Conservation (phyloP, 1,284 basidiomycete genomes). For the Rhodotorula sp. region DNA sequence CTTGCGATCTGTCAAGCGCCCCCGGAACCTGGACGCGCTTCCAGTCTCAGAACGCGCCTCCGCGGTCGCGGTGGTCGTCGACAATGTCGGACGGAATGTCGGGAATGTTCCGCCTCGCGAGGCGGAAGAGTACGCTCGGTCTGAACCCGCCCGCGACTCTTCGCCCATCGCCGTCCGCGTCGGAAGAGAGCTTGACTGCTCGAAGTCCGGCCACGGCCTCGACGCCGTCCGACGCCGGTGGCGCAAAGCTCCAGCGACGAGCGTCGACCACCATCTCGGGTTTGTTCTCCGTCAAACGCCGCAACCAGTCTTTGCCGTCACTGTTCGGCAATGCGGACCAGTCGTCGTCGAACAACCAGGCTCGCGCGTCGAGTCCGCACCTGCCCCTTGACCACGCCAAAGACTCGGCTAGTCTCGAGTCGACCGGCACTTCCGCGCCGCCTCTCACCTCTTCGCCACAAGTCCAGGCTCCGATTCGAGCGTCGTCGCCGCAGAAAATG, state of each 20-base stretch:
- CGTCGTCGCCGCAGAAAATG: neutral
- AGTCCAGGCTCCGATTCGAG: neutral
- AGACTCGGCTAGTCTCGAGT: neutral
- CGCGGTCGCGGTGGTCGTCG: neutral
- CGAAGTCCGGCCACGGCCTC: constrained; percentile 6
- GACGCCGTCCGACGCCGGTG: neutral
- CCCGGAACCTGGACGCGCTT: neutral
- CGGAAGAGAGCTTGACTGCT: constrained; percentile 1
- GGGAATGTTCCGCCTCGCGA: constrained; percentile 24
- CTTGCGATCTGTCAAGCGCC: neutral
- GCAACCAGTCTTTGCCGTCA: constrained; percentile 14
- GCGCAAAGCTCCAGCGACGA: constrained; percentile 20
- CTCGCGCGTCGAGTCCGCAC: constrained; percentile 10
- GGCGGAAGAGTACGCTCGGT: constrained; percentile 30
- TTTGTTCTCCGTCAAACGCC: constrained; percentile 14
- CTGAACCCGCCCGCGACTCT: constrained; percentile 14
- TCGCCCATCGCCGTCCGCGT: constrained; percentile 5
- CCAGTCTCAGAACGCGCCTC: neutral
- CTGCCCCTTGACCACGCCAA: neutral
- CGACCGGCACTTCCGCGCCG: neutral
- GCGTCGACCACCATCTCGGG: constrained; percentile 20
- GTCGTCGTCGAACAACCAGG: neutral
- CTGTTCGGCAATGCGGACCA: constrained; percentile 3
- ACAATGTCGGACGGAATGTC: constrained; percentile 22
- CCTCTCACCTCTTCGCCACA: neutral